These are phyloP conservation scores for Rhodotorula sp. DNA, from an alignment of 1,284 basidiomycete genomes.

Conservation along the genomic window DNA sequence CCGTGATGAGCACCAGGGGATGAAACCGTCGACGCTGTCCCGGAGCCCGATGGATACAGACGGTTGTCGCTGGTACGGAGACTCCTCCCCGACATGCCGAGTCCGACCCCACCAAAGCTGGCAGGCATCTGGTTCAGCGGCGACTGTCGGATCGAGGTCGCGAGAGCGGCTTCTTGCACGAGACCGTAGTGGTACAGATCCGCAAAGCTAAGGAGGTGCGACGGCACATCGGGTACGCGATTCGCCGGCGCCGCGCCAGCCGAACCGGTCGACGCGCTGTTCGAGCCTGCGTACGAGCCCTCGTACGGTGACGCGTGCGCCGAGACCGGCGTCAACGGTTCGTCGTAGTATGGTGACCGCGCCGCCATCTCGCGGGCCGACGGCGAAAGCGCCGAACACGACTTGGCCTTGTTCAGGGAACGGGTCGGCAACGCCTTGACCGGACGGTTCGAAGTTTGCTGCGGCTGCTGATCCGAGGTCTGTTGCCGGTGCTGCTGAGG, in stretches of 20 bases:
- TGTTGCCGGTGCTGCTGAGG: background rate
- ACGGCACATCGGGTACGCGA: background rate
- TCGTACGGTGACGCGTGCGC: constrained; percentile 10
- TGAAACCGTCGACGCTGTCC: background rate
- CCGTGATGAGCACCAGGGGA: background rate
- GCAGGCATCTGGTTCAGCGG: constrained; percentile 9
- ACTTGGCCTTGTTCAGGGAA: constrained; percentile 41
- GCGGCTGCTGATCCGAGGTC: background rate
- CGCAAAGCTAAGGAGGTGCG: constrained; percentile 39
- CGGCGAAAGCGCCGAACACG: constrained; percentile 34
- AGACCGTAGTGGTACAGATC: constrained; percentile 41
- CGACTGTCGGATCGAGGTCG: constrained; percentile 26
- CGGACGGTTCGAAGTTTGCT: constrained; percentile 9
- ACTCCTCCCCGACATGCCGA: constrained; percentile 7
- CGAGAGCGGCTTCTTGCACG: constrained; percentile 16
- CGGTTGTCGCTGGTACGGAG: background rate
- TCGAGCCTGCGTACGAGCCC: constrained; percentile 21
- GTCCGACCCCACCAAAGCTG: constrained; percentile 13
- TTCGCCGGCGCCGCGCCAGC: no score
- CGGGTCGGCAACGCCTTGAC: constrained; percentile 28
- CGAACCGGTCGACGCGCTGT: constrained; percentile 20
- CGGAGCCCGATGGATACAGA: background rate
- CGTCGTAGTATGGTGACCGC: constrained; percentile 12
- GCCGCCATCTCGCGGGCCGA: constrained; percentile 14
- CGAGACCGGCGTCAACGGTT: constrained; percentile 38